Evolutionary conservation across 202 grass and related monocot genomes (phyloP), one percentile per base, ranked within the genome.

Genomic region (Bolboschoenoplectus hybrid): DNA sequence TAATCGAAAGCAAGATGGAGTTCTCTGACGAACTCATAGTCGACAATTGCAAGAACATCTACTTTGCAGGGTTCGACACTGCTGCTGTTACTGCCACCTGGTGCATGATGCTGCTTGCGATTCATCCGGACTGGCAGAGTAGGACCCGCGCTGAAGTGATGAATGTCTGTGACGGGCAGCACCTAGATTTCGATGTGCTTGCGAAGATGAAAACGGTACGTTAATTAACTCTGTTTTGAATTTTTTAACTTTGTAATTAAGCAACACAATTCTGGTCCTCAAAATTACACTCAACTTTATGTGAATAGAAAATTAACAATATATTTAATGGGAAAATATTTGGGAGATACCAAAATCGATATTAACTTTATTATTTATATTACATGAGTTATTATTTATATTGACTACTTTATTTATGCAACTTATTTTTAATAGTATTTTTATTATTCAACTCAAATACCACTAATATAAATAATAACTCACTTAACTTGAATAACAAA

Each of bases 11-110:
- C 67, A 50, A 90, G 69, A 89, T 91, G 0, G 85, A 85, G 8
- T 60, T 74, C 17, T 86, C 93, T 2, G 91, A 95, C 63, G 85
- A 89, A 77, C 90, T 95, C 45, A 89, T 95, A 40, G 93, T 97
- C 43, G 94, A 97, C 86, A 94, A 97, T 85, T 94, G 92, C 91
- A 97, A 94, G 92, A 94, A 92, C 86, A 94, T 97, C 81, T 97
- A 89, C 89, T 97, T 97, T 84, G 92, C 94, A 0, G 94, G 94
- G 2, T 88, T 94, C 55, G 94, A 97, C 81, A 97, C 94, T 9
- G 85, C 84, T 74, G 87, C 94, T 0, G 86, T 91, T 52, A 94
- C 91, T 65, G 90, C 91, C 1, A 97, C 87, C 5, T 97, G 94
- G 94, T 90, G 90, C 63, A 71, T 97, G 81, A 93, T 97, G 91